Evolutionary conservation across 2,329 filamentous ascomycete genomes (phyloP), one percentile per base, ranked within the genome.

Genomic region (Phoma sp.): DNA sequence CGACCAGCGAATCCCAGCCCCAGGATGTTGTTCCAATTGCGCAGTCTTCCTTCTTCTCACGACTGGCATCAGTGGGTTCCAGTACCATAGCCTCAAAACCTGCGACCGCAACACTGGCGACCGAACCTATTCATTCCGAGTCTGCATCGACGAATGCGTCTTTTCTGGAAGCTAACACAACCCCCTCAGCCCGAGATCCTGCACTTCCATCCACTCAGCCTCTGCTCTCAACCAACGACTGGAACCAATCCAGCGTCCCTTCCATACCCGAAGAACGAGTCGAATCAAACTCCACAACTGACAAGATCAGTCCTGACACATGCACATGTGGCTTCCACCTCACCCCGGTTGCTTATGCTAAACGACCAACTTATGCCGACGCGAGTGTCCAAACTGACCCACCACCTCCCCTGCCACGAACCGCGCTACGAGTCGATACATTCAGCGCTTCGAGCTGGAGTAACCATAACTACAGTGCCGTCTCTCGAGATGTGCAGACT

Each of bases 351-450:
- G 21, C 29, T 10, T 12, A 18, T 7, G 23, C n/a, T 7, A 28
- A 38, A 36, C 33, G 23, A 34, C 34, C 61, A 7, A 45, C 15
- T 5, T 73, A 73, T 38, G 33, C 57, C 26, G 53, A 69, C 30
- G 55, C 59, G 10, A 62, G 59, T 42, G 55, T 66, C 0, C 70
- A 73, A 50, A 73, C 70, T 7, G 58, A 66, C 1, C 57, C 59
- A 2, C 26, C 45, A 1, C 38, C 56, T 5, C 39, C 61, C 4
- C 56, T 49, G 7, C 42, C 58, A 10, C 37, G 30, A 5, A 53
- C 55, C 7, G 33, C 56, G 4, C 53, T 65, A 7, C 60, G 50
- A 4, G 55, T 64, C 11, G 49, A 67, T 38, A 63, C 62, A 1
- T 38, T 50, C 9, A 32, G 42, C 3, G 32, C 56, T 4, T 57